Evolutionary conservation across 2,329 filamentous ascomycete genomes (phyloP), one percentile per base, ranked within the genome.

Genomic region (Tolypocladium nubicola): DNA sequence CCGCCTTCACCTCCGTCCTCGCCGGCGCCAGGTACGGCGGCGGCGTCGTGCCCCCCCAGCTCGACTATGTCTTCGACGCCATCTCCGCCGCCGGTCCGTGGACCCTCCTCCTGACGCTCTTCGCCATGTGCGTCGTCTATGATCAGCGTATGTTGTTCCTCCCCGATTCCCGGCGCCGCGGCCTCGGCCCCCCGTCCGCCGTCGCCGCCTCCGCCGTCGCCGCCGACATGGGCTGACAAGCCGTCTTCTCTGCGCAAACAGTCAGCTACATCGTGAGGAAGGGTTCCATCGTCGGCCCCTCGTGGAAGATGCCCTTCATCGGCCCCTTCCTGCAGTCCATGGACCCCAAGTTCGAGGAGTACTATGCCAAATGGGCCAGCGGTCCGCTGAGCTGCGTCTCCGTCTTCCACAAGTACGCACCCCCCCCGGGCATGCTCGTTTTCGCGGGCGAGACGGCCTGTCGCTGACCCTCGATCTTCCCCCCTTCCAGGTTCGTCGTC

Each of bases 281-380:
- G 72, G 88, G 89, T 58, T 81, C 82, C 33, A 92, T 94, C 66
- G 83, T 81, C 55, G 89, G 89, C 43, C 89, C 89, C 35, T 65
- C 80, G 50, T 87, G 82, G 79, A 94, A 94, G 74, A 78, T 87
- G 58, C 89, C 89, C 47, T 93, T 94, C 68, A 91, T 97, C 71
- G 94, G 94, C n/a, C 93, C 94, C 6, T 97, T 99, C 74, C 80
- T 97, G 58, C 79, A 97, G 69, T 96, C 91, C 35, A 79, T 97
- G 66, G 86, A 96, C 72, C 94, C 94, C 58, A 90, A 93, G 68
- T 97, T 97, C 71, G 85, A 87, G 60, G 84, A 92, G 68, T 99
- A 99, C 77, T 82, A 92, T 71, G 86, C 81, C 60, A 97, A 97
- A 80, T 99, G 94, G 94, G 73, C 81, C 66, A 96, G 90, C 68